Evolutionary conservation across 2,329 filamentous ascomycete genomes (phyloP).

Genomic region (Hortaea werneckii): DNA sequence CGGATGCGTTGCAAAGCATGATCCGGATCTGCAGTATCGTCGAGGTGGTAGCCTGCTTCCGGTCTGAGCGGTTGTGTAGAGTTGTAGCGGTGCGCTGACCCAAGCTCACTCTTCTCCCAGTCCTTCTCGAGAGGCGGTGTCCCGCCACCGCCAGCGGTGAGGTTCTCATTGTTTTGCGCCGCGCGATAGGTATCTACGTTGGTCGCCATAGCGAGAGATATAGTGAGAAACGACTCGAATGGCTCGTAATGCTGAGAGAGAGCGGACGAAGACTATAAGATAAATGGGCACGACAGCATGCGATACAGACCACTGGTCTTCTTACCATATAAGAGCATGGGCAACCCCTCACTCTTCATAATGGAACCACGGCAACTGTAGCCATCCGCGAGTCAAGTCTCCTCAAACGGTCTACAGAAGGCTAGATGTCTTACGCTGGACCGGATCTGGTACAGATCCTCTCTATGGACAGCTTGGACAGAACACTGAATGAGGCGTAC

Average conservation of each 20-base stretch:
- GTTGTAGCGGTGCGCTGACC: background rate
- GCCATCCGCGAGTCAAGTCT: slow-evolving; percentile 3
- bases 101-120: slow-evolving; percentile 26
- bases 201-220: slow-evolving; percentile 1
- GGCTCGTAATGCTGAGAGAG: background rate
- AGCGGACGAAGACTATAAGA: background rate
- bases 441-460: background rate
- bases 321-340: slow-evolving; percentile 3
- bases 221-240: background rate
- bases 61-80: background rate
- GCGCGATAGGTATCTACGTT: slow-evolving; percentile 5
- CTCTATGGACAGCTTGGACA: background rate
- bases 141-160: slow-evolving; percentile 9
- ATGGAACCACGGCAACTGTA: no score
- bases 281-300: background rate
- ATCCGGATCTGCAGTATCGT: slow-evolving; percentile 24
- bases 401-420: background rate
- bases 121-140: slow-evolving; percentile 34
- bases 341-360: slow-evolving; percentile 2
- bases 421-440: background rate
- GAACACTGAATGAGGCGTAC: no score
- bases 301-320: slow-evolving; percentile 1
- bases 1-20: slow-evolving; percentile 35
- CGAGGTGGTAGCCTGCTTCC: slow-evolving; percentile 23
- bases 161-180: slow-evolving; percentile 18